Percentiles rank a stretch among this genome's conserved stretches.
phyloP scores from a whole-genome alignment of 2,329 filamentous ascomycete genomes.

The Aaosphaeria pasadenensis region DNA sequence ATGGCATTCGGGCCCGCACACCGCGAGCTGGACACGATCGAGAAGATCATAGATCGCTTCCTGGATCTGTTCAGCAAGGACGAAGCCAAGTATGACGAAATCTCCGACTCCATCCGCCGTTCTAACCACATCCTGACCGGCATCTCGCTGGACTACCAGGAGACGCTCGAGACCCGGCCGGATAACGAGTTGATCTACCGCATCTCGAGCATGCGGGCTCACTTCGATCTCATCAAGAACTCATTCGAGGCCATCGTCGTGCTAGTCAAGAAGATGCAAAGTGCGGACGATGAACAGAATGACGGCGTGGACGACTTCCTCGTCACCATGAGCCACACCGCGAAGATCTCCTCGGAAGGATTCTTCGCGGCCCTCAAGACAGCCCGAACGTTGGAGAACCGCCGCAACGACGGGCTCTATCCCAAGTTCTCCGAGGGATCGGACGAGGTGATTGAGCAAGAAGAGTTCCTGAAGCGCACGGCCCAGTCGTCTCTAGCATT shows the following conservation, averaged over 20 bases:
- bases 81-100: slow-evolving; percentile 80
- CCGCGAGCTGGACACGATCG: slow-evolving; percentile 87
- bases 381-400: slow-evolving; percentile 16
- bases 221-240: slow-evolving; percentile 16
- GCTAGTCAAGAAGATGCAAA: slow-evolving; percentile 2
- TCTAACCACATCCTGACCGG: slow-evolving; percentile 16
- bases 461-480: slow-evolving; percentile 13
- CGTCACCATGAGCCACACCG: slow-evolving; percentile 13
- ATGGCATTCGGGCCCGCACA: slow-evolving; percentile 73
- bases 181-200: slow-evolving; percentile 25
- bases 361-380: slow-evolving; percentile 19
- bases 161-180: slow-evolving; percentile 13
- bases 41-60: slow-evolving; percentile 83
- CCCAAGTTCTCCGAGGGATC: slow-evolving; percentile 19
- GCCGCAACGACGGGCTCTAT: slow-evolving; percentile 23
- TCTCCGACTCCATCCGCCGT: slow-evolving; percentile 73
- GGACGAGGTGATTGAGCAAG: slow-evolving; percentile 17
- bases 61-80: slow-evolving; percentile 81
- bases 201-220: slow-evolving; percentile 16
- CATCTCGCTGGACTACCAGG: slow-evolving; percentile 6
- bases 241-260: slow-evolving; percentile 15
- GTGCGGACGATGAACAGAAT: slow-evolving; percentile 2
- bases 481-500: slow-evolving; percentile 12
- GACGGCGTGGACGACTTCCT: slow-evolving; percentile 8
- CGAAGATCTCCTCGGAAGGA: slow-evolving; percentile 11